These are phyloP conservation scores for Ceraceosorus guamensis DNA, from an alignment of 1,284 basidiomycete genomes.

Conservation along the genomic window DNA sequence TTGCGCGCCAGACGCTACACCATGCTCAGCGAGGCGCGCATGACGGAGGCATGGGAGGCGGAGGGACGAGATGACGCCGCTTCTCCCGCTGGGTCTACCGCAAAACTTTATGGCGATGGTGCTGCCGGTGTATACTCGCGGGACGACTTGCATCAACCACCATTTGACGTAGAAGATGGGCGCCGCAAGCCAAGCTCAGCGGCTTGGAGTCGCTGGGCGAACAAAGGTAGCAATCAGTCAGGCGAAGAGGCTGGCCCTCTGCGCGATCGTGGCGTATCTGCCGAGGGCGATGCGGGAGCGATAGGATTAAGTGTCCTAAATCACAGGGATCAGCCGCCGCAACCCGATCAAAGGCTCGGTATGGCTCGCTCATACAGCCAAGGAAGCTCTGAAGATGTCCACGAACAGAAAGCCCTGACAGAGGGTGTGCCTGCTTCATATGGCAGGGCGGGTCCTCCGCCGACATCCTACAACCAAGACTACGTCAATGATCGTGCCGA, in stretches of 20 bases:
- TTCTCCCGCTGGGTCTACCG: not conserved
- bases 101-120: slow-evolving; percentile 3
- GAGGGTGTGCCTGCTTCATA: not conserved
- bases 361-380: not conserved
- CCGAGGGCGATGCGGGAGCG: not conserved
- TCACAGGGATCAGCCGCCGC: not conserved
- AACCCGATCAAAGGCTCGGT: too few relatives aligned
- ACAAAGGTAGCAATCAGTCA: not conserved
- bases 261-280: not conserved
- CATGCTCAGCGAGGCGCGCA: slow-evolving; percentile 15
- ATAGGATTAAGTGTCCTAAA: not conserved
- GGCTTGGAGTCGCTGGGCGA: not conserved
- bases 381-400: not conserved
- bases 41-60: not conserved
- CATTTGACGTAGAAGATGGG: not conserved
- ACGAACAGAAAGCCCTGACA: not conserved
- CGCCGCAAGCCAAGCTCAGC: not conserved
- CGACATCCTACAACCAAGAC: not conserved
- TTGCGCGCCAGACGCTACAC: slow-evolving; percentile 64
- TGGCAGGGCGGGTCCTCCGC: too few relatives aligned
- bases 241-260: too few relatives aligned
- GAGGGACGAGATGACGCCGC: not conserved
- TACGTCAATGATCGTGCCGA: not conserved
- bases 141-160: not conserved
- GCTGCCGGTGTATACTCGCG: not conserved